Base-by-base conservation (phyloP, 139 green algal genomes). In the Tetradesmus lagerheimii region DNA sequence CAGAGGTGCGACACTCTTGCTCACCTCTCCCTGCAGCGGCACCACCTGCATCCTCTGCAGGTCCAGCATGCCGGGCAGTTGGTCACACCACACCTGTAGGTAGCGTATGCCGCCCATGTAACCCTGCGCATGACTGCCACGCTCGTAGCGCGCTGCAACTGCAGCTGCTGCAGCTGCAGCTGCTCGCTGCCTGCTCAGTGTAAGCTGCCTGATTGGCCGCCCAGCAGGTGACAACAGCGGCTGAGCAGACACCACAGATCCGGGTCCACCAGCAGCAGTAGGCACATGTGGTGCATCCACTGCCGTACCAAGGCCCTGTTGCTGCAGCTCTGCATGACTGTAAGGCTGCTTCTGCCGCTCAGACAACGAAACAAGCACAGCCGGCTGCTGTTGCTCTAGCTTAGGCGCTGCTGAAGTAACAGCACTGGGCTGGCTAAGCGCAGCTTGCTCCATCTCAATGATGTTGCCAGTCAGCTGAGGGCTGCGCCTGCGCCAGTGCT, bases 21-120 rank as follows among this genome's bases (percentile, higher is more conserved):
- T 38, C 84, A 89, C 84, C 84, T 80, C 31, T 35, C 84, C 84
- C 31, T 35, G 15, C 43, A 66, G 62, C 18, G 67, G 66, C 18
- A 81, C 39, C 35, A 89, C 67, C n/a, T 45, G 38, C 84, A 89
- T 89, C 66, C 47, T 89, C 18, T 64, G 29, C 27, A 89, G 38
- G 84, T 89, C 84, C 38, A 89, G 66, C 66, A 67, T 77, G 8
- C 84, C 84, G 18, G 66, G 84, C n/a, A 89, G 84, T 38, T 80
- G 62, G 31, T 89, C 84, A 67, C 84, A 89, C 66, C 66, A 80
- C 41, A 89, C 84, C 64, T 88, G 62, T 64, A 88, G 83, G 31
- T 67, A 16, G 3, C 41, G 62, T 1, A 88, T 41, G 62, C 83
- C 83, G 41, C 74, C 85, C 27, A 39, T 34, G n/a, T 35, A 89